Percentiles rank a stretch among this genome's conserved stretches.
Conservation (phyloP, 2,329 filamentous ascomycete species). For the Pyrenochaeta sp. region DNA sequence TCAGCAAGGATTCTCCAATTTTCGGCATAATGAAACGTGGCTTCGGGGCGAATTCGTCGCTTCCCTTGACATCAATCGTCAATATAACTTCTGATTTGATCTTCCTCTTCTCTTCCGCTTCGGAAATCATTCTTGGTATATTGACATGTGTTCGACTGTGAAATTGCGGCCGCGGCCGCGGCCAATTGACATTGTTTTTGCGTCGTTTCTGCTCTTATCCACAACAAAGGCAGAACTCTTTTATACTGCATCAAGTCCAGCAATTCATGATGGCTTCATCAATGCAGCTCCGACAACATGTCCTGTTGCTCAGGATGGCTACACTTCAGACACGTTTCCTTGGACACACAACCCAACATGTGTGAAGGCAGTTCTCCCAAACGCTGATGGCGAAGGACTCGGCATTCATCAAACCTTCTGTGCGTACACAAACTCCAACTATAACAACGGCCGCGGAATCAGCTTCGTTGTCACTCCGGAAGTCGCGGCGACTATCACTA, state of each 20-base stretch:
- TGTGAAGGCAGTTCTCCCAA: constrained; percentile 20
- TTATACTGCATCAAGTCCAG: constrained; percentile 25
- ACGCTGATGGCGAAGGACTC: constrained; percentile 9
- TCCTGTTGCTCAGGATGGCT: constrained; percentile 32
- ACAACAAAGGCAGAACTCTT: constrained; percentile 22
- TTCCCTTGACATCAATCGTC: constrained; percentile 6
- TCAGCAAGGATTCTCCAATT: constrained; percentile 20
- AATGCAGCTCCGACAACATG: constrained; percentile 24
- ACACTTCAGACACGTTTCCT: constrained; percentile 35
- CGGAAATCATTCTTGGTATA: background rate
- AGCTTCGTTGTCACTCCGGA: constrained; percentile 41
- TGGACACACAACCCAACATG: constrained; percentile 43
- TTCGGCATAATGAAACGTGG: constrained; percentile 28
- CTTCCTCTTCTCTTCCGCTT: background rate
- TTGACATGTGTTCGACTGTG: constrained; percentile 3
- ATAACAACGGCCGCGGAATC: constrained; percentile 38
- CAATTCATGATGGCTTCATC: constrained; percentile 29
- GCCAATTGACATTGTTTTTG: constrained; percentile 11
- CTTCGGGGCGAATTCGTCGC: constrained; percentile 14
- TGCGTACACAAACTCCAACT: constrained; percentile 36
- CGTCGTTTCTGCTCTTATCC: background rate
- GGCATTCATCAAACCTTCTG: constrained; percentile 28
- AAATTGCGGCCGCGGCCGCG: constrained; percentile 2
- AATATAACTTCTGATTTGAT: background rate
- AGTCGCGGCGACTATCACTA: constrained; percentile 28